These are phyloP conservation scores for Candida frijolesensis DNA, from an alignment of 1,139 yeast species.

Conservation along the genomic window DNA sequence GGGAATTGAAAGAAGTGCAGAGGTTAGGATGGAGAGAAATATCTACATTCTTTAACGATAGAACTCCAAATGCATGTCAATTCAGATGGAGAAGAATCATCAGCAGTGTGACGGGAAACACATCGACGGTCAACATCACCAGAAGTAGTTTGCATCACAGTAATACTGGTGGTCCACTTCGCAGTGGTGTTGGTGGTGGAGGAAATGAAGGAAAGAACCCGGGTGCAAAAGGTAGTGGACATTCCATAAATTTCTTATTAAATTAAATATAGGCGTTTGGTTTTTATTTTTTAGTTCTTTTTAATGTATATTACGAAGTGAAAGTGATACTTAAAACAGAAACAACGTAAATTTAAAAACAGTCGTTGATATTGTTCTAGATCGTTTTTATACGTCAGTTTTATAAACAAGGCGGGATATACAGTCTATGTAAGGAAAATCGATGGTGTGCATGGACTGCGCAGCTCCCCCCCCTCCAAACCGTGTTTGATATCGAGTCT, in stretches of 20 bases:
- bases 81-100: constrained; percentile 50
- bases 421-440: background rate
- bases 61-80: constrained; percentile 52
- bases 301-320: too few relatives aligned
- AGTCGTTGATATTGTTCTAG: background rate
- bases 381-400: background rate
- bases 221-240: constrained; percentile 16
- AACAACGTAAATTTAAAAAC: too few relatives aligned
- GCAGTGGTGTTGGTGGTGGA: background rate
- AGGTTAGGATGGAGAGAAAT: constrained; percentile 52
- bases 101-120: constrained; percentile 20
- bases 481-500: background rate
- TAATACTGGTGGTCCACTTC: background rate
- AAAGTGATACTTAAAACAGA: too few relatives aligned
- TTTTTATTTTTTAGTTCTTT: background rate
- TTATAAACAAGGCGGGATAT: background rate
- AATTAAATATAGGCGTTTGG: constrained; percentile 9
- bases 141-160: background rate
- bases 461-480: background rate
- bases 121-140: background rate
- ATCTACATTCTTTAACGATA: constrained; percentile 41
- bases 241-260: constrained; percentile 27
- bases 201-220: background rate
- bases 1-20: constrained; percentile 42
- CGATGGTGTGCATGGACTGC: background rate